Conservation (phyloP, 768 basidiomycete species). For the Xerocomus brunneocitrinus region DNA sequence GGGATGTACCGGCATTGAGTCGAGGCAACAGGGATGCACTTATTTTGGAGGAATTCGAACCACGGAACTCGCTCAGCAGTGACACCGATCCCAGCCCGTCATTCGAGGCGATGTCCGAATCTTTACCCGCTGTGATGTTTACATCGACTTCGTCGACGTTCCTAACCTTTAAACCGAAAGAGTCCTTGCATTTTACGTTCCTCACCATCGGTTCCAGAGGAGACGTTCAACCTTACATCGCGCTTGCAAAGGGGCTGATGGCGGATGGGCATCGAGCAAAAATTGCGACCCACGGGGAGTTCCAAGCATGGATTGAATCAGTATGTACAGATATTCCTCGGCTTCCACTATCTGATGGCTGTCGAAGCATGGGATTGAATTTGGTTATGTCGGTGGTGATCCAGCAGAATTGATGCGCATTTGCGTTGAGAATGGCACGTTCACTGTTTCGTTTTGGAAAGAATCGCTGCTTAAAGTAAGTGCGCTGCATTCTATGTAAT, state of each 20-base stretch:
- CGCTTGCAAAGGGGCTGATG: constrained; percentile 86
- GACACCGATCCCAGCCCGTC: constrained; percentile 42
- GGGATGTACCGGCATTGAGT: constrained; percentile 41
- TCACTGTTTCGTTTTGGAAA: constrained; percentile 91
- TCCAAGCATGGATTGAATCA: constrained; percentile 90
- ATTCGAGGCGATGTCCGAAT: constrained; percentile 59
- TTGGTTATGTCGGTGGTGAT: constrained; percentile 91
- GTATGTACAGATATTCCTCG: constrained; percentile 43
- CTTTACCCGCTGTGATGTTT: constrained; percentile 90
- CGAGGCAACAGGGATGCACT: constrained; percentile 66
- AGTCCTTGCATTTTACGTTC: constrained; percentile 86
- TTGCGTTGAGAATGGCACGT: constrained; percentile 97
- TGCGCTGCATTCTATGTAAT: neutral
- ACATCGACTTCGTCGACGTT: constrained; percentile 94
- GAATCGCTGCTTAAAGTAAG: constrained; percentile 82
- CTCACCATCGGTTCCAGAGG: constrained; percentile 95
- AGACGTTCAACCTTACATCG: constrained; percentile 98
- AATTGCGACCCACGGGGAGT: constrained; percentile 96
- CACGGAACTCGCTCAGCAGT: constrained; percentile 33
- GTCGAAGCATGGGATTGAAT: constrained; percentile 89
- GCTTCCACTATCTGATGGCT: constrained; percentile 5
- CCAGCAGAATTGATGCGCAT: constrained; percentile 97
- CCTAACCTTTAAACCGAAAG: constrained; percentile 89
- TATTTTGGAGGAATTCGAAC: constrained; percentile 81
- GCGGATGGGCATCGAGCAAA: constrained; percentile 83